A percentile compares a stretch with the other conserved stretches of the same genome.
These are phyloP conservation scores for Protomyces lactucae-debilis DNA, from an alignment of 1,139 yeast genomes.

Conservation along the genomic window DNA sequence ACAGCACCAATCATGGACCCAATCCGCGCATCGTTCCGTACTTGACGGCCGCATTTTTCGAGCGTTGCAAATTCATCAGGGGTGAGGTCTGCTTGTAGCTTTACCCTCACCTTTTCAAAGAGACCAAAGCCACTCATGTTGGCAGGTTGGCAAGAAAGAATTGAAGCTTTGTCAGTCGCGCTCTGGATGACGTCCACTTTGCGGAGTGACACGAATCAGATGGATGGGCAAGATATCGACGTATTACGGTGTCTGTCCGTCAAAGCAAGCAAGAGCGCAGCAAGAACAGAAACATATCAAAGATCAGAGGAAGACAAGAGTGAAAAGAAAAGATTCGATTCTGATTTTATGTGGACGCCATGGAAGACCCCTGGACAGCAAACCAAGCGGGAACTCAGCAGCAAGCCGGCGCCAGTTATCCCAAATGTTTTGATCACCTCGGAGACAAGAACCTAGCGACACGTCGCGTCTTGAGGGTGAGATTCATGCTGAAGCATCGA, in stretches of 20 bases:
- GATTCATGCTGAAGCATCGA: background rate
- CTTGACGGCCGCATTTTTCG: background rate
- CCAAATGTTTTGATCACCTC: background rate
- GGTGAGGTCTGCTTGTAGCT: background rate
- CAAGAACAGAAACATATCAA: background rate
- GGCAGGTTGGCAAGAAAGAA: background rate
- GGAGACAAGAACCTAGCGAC: background rate
- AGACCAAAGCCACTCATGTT: background rate
- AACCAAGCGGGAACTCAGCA: background rate
- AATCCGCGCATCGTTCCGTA: background rate
- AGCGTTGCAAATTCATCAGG: background rate
- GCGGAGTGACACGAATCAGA: background rate
- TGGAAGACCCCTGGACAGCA: background rate
- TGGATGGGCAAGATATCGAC: background rate
- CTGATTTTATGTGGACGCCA: background rate
- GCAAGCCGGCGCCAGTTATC: background rate
- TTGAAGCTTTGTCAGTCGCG: background rate
- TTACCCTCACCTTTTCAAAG: background rate
- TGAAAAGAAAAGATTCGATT: background rate
- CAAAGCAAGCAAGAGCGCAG: background rate
- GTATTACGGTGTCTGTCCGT: background rate
- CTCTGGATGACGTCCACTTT: background rate
- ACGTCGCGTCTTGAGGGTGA: background rate
- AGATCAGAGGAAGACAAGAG: background rate
- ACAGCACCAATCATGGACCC: constrained; percentile 16